Conservation (phyloP, 2,329 filamentous ascomycete genomes). For the Diaporthe velutina region DNA sequence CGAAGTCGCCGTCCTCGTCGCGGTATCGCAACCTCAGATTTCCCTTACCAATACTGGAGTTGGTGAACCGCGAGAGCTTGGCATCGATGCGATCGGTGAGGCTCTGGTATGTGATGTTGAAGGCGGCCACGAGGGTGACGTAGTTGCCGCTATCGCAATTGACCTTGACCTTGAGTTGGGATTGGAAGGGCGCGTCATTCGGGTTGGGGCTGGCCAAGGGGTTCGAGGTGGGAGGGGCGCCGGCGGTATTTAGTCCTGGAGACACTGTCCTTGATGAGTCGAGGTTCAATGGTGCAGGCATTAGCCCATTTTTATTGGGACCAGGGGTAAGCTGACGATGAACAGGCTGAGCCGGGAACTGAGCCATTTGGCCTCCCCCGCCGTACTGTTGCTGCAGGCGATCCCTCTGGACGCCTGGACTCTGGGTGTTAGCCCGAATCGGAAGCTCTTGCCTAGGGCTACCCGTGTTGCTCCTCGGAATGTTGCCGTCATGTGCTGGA, state of each 20-base stretch:
- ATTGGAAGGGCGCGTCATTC: conserved; percentile 67
- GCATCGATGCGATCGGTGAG: conserved; percentile 96
- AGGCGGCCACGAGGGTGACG: conserved; percentile 94
- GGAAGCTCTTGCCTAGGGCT: conserved; percentile 80
- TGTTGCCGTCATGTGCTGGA: conserved; percentile 69
- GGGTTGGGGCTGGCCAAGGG: conserved; percentile 47
- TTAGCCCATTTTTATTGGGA: conserved; percentile 48
- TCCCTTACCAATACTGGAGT: conserved; percentile 84
- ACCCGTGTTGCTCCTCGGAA: conserved; percentile 84
- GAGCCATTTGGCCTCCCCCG: conserved; percentile 65
- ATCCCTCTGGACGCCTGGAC: conserved; percentile 76
- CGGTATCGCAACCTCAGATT: conserved; percentile 89
- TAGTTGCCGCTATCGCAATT: conserved; percentile 89
- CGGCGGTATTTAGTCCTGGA: conserved; percentile 53
- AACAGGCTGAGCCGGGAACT: conserved; percentile 68
- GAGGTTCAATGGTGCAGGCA: conserved; percentile 52
- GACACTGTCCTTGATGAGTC: conserved; percentile 44
- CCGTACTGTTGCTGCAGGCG: conserved; percentile 63
- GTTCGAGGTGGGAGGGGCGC: conserved; percentile 51
- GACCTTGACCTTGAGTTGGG: conserved; percentile 95
- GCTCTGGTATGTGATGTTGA: conserved; percentile 94
- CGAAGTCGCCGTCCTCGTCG: conserved; percentile 92
- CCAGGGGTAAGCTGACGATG: conserved; percentile 61
- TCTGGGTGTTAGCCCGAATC: conserved; percentile 77
- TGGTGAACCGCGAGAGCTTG: conserved; percentile 89